A percentile compares a stretch with the other conserved stretches of the same genome.
Evolutionary conservation across 164 flowering plant species (phyloP).

Genomic region (Houttuynia cordata): DNA sequence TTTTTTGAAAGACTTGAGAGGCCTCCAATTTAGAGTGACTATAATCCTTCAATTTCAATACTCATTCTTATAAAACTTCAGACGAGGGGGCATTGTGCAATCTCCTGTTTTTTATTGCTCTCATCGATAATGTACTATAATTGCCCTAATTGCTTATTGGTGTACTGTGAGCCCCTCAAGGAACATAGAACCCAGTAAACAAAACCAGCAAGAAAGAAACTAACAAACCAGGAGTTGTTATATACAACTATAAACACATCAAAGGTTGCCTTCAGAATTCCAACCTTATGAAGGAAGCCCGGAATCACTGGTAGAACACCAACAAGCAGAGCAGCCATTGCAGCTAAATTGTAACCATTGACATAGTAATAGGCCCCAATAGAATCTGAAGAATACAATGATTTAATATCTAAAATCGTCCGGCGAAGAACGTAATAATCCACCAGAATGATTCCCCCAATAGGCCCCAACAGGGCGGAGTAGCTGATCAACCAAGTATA

Average conservation of each 20-base stretch:
- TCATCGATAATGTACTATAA: too few species aligned
- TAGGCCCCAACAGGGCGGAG: conserved; percentile 78
- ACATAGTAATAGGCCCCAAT: conserved; percentile 53
- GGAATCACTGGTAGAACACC: conserved; percentile 83
- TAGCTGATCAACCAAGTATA: conserved; percentile 93
- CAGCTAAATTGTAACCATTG: conserved; percentile 61
- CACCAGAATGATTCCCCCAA: conserved; percentile 59
- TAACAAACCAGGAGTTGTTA: conserved; percentile 82
- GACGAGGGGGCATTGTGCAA: too few species aligned
- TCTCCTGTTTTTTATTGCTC: too few species aligned
- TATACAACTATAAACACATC: conserved; percentile 34
- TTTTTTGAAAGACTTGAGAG: too few species aligned
- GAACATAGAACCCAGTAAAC: conserved; percentile 43
- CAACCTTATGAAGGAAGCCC: conserved; percentile 74
- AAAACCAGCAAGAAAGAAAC: conserved; percentile 56
- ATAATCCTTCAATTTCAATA: too few species aligned
- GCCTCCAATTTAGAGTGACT: too few species aligned
- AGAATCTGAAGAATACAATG: conserved; percentile 50
- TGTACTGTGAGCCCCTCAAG: conserved; percentile 13
- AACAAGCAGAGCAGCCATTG: conserved; percentile 42
- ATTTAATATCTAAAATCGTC: conserved; percentile 31
- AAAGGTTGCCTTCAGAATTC: conserved; percentile 29
- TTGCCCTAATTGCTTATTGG: too few species aligned
- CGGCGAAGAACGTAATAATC: conserved; percentile 65
- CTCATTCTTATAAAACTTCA: too few species aligned